Conservation (phyloP, 441 rosid genomes). For the Rhodomyrtus psidioides region DNA sequence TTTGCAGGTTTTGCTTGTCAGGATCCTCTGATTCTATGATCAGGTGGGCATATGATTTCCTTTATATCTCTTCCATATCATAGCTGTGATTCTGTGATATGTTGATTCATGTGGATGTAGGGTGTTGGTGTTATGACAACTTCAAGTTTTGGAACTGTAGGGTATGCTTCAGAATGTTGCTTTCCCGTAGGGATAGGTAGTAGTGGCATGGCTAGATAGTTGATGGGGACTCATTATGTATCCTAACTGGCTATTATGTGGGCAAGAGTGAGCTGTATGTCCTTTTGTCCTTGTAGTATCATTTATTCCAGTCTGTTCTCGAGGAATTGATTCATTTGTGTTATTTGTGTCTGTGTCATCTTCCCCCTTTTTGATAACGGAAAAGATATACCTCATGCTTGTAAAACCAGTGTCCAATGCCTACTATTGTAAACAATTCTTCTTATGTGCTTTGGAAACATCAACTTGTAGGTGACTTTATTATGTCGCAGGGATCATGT, state of each 20-base stretch:
- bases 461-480: neutral
- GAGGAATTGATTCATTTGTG: neutral
- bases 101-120: neutral
- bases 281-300: neutral
- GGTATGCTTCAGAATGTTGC: neutral
- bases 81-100: neutral
- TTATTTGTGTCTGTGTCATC: neutral
- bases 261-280: neutral
- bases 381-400: neutral
- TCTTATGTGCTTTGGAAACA: neutral
- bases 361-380: neutral
- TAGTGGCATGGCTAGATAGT: neutral
- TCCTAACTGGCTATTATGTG: neutral
- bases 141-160: constrained; percentile 3
- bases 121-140: neutral
- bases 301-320: neutral
- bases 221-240: neutral
- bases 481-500: neutral
- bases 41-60: constrained; percentile 33
- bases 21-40: constrained; percentile 99
- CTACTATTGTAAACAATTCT: neutral
- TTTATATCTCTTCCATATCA: neutral
- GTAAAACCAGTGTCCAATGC: neutral
- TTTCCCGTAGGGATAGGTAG: neutral
- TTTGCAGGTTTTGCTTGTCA: constrained; percentile 89